phyloP scores from a whole-genome alignment of 129 eudicot genomes.

The Flaveria trinervia region DNA sequence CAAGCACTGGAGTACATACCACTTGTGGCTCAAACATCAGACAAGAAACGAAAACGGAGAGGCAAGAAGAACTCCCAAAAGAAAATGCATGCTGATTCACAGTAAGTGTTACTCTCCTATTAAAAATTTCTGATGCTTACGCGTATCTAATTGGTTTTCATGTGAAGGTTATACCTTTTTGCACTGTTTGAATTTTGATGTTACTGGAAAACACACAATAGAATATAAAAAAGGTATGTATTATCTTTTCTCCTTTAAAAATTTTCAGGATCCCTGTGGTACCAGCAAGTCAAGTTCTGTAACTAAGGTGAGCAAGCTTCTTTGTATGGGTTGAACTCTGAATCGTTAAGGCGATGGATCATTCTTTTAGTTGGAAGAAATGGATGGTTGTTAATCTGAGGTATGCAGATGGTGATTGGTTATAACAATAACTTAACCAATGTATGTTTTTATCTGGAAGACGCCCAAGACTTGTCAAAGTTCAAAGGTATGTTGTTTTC shows the following conservation, averaged over 20 bases:
- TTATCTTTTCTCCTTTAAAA: neutral
- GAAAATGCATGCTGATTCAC: constrained; percentile 35
- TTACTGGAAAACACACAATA: neutral
- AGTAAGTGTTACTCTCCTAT: constrained; percentile 37
- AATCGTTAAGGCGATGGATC: constrained; percentile 1
- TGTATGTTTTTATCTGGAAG: neutral
- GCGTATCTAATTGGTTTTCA: neutral
- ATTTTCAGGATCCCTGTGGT: neutral
- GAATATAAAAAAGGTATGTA: neutral
- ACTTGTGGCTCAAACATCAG: constrained; percentile 29
- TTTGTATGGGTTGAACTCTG: neutral
- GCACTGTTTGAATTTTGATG: neutral
- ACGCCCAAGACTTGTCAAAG: neutral
- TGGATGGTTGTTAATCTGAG: neutral
- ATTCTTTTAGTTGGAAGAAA: neutral
- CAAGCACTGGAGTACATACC: constrained; percentile 22
- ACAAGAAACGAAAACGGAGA: constrained; percentile 29
- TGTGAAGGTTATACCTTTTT: neutral
- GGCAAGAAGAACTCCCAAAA: constrained; percentile 38
- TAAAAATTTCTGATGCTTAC: neutral
- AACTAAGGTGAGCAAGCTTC: neutral
- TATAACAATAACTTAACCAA: neutral
- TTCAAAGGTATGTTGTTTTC: neutral
- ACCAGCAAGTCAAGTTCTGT: neutral
- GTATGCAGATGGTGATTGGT: constrained; percentile 2